These are phyloP conservation scores for Trichoderma virens DNA, from an alignment of 495 filamentous ascomycete genomes.

Conservation along the genomic window DNA sequence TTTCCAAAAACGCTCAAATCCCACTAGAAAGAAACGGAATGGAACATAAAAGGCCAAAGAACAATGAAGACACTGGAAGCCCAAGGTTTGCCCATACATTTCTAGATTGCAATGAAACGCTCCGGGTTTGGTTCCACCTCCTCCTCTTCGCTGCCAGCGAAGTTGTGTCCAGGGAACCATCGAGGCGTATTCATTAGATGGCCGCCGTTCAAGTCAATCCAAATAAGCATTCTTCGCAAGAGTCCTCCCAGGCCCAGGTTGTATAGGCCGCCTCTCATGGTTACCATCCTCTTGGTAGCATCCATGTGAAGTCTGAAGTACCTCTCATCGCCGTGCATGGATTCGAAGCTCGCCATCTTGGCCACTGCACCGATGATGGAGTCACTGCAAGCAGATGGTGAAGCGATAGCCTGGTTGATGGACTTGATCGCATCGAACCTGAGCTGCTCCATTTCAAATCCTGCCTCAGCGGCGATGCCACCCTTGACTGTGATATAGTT, in stretches of 20 bases:
- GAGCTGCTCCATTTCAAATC: constrained; percentile 25
- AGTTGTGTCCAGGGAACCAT: background rate
- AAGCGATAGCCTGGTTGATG: constrained; percentile 26
- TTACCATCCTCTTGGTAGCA: constrained; percentile 25
- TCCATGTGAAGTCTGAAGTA: constrained; percentile 34
- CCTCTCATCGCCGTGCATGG: constrained; percentile 33
- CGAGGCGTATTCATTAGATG: constrained; percentile 17
- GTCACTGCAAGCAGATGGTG: constrained; percentile 20
- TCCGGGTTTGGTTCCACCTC: constrained; percentile 2
- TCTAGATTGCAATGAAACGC: constrained; percentile 8
- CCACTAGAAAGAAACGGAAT: background rate
- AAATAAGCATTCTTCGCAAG: constrained; percentile 34
- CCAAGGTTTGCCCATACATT: background rate
- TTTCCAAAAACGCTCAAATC: background rate
- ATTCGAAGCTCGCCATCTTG: constrained; percentile 43
- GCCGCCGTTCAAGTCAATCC: constrained; percentile 38
- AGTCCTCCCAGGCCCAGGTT: constrained; percentile 33
- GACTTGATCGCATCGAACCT: constrained; percentile 26
- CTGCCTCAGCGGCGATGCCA: constrained; percentile 9
- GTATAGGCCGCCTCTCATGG: constrained; percentile 29
- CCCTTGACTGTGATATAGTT: constrained; percentile 28
- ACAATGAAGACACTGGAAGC: background rate
- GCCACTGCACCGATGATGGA: constrained; percentile 37
- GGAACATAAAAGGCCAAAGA: background rate
- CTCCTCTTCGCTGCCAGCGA: background rate